Evolutionary conservation across 2,329 filamentous ascomycete species (phyloP), one percentile per base, ranked within the genome.

Genomic region (Penicillium concentricum): DNA sequence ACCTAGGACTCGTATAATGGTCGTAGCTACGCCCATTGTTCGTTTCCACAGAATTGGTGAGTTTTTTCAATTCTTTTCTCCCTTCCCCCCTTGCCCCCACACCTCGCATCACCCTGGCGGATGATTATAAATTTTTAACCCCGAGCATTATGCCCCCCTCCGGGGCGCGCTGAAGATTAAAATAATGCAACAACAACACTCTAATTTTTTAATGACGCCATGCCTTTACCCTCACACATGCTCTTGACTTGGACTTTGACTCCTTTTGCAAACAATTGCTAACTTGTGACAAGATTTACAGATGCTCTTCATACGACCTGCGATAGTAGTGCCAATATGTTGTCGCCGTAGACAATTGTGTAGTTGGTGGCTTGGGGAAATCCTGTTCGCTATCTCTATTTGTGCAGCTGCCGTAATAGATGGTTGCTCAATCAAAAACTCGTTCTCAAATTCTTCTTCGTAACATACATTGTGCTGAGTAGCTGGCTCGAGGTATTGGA

Each of bases 111-210:
- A 47, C 52, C 53, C 51, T 69, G 75, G 75, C 75, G 76, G 69
- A 84, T 81, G 84, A 87, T 87, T 82, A 87, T 75, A 76, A 61
- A 73, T 86, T 86, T 87, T 87, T 87, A 87, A 87, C 84, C 78
- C 84, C 79, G 79, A 86, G 73, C 71, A 69, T 61, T 46, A 56
- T 69, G 74, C 54, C 59, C 71, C 72, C 72, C 60, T 62, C 60
- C 49, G 67, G 65, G 64, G 61, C 61, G 68, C 79, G 56, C 75
- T 86, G 84, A 84, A 76, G 83, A 85, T 73, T 64, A 75, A 81
- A 72, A 79, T 41, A 41, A 78, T 64, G 79, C 81, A 85, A 84
- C 83, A 84, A 82, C 79, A 83, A 83, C 79, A 87, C 83, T 87
- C 84, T 87, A 87, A 87, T 87, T 87, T 87, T 87, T 87, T 86